Conservation (phyloP, 2,329 filamentous ascomycete species). For the Cladophialophora carrionii region DNA sequence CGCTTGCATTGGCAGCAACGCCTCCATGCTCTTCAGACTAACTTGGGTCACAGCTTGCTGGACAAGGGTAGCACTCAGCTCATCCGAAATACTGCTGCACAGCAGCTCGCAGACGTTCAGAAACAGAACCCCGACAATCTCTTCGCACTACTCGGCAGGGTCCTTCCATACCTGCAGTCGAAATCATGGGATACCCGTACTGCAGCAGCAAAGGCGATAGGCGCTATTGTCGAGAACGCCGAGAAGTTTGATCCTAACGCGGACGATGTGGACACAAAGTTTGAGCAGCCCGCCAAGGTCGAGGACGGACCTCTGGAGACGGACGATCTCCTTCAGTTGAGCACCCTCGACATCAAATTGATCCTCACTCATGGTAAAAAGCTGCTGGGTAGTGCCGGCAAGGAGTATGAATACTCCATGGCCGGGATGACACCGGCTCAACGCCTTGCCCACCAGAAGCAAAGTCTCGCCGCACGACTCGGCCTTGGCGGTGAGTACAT, state of each 20-base stretch:
- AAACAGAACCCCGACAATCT: slow-evolving; percentile 97
- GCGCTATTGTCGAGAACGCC: slow-evolving; percentile 89
- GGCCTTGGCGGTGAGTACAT: slow-evolving; percentile 83
- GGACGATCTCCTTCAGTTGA: slow-evolving; percentile 70
- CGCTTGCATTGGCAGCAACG: not conserved
- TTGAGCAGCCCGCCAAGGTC: slow-evolving; percentile 56
- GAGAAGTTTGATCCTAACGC: slow-evolving; percentile 85
- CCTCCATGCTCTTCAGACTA: slow-evolving; percentile 12
- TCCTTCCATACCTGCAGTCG: slow-evolving; percentile 92
- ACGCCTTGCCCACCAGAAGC: slow-evolving; percentile 84
- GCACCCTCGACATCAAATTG: slow-evolving; percentile 73
- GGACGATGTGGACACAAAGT: slow-evolving; percentile 61
- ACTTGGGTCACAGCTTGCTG: slow-evolving; percentile 67
- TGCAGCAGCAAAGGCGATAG: slow-evolving; percentile 90
- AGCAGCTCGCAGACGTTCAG: slow-evolving; percentile 95
- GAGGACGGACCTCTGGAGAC: slow-evolving; percentile 47
- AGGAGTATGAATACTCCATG: slow-evolving; percentile 80
- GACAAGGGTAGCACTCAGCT: slow-evolving; percentile 96
- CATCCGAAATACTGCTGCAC: slow-evolving; percentile 94
- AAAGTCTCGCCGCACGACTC: slow-evolving; percentile 77
- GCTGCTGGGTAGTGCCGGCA: slow-evolving; percentile 78
- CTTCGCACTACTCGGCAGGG: slow-evolving; percentile 89
- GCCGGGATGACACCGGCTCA: slow-evolving; percentile 79
- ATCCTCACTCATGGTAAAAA: slow-evolving; percentile 84
- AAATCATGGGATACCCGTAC: slow-evolving; percentile 97